A percentile compares a stretch with the other conserved stretches of the same genome.
Evolutionary conservation across 2,329 filamentous ascomycete genomes (phyloP).

Genomic region (Fusarium virguliforme): DNA sequence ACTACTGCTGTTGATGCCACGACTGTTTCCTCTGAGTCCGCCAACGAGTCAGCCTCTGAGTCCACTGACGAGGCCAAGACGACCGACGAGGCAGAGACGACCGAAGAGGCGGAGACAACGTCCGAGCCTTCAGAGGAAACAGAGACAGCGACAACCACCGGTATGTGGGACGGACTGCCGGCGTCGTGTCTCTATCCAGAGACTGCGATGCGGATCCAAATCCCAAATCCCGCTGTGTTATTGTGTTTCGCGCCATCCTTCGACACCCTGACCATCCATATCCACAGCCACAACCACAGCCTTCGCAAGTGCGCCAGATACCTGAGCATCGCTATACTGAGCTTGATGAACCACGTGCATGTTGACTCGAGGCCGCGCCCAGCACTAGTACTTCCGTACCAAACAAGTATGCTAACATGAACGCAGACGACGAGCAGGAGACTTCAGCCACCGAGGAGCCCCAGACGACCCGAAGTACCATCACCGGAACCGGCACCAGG

Average conservation of each 20-base stretch:
- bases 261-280: constrained; percentile 16
- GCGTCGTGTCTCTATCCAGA: constrained; percentile 26
- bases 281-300: constrained; percentile 19
- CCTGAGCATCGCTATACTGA: constrained; percentile 10
- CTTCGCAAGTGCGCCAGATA: constrained; percentile 48
- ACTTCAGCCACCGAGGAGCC: constrained; percentile 44
- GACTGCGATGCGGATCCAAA: constrained; percentile 30
- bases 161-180: constrained; percentile 53
- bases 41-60: constrained; percentile 28
- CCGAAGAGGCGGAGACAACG: constrained; percentile 33
- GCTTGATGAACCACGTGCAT: constrained; percentile 20
- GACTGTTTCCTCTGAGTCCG: constrained; percentile 17
- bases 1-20: constrained; percentile 20
- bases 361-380: constrained; percentile 28
- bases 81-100: constrained; percentile 15
- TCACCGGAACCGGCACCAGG: constrained; percentile 55
- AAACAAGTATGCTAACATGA: constrained; percentile 29
- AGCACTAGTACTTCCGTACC: neutral
- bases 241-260: constrained; percentile 34
- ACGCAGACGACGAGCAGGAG: constrained; percentile 29
- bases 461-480: constrained; percentile 50
- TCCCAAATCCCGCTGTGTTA: constrained; percentile 42
- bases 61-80: constrained; percentile 19
- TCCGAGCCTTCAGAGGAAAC: constrained; percentile 36
- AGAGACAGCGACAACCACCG: constrained; percentile 46